phyloP scores from a whole-genome alignment of 2,329 filamentous ascomycete species.

The Cyclaneusma minus region DNA sequence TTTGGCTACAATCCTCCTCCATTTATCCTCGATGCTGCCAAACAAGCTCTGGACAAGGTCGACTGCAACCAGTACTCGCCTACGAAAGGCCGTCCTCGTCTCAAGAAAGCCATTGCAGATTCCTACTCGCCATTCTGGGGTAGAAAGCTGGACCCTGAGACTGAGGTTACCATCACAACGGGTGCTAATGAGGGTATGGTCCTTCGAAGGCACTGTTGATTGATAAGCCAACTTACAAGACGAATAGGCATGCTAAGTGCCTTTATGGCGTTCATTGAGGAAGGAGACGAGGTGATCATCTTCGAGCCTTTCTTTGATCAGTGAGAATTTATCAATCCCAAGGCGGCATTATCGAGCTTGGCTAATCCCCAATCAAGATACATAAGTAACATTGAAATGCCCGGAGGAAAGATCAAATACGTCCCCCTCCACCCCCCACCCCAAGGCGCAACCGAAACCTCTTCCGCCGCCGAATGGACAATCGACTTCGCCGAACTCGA shows the following conservation, averaged over 20 bases:
- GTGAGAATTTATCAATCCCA: constrained; percentile 25
- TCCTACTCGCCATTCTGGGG: constrained; percentile 87
- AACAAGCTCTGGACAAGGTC: constrained; percentile 72
- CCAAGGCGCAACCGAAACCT: constrained; percentile 63
- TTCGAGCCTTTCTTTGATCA: constrained; percentile 99
- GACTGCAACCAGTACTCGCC: constrained; percentile 99
- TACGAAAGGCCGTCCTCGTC: constrained; percentile 77
- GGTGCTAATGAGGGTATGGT: constrained; percentile 65
- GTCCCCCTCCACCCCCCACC: constrained; percentile 85
- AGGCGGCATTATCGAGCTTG: neutral
- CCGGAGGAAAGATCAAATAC: constrained; percentile 86
- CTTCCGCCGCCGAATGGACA: constrained; percentile 76
- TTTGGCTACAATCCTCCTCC: constrained; percentile 88
- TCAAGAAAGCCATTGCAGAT: constrained; percentile 86
- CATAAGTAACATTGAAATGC: constrained; percentile 97
- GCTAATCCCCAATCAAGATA: constrained; percentile 36
- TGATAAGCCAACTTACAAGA: neutral
- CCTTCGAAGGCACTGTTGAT: too few species aligned
- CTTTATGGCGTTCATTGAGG: constrained; percentile 95
- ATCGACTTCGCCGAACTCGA: constrained; percentile 75
- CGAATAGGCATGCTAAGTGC: constrained; percentile 70
- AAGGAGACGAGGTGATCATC: constrained; percentile 89
- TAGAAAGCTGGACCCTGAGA: constrained; percentile 67
- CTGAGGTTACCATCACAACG: constrained; percentile 88
- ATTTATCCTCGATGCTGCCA: constrained; percentile 85